Percentiles rank a stretch among this genome's conserved stretches.
phyloP scores from a whole-genome alignment of 176 grass and related monocot genomes.

The Tuctoria greenei region DNA sequence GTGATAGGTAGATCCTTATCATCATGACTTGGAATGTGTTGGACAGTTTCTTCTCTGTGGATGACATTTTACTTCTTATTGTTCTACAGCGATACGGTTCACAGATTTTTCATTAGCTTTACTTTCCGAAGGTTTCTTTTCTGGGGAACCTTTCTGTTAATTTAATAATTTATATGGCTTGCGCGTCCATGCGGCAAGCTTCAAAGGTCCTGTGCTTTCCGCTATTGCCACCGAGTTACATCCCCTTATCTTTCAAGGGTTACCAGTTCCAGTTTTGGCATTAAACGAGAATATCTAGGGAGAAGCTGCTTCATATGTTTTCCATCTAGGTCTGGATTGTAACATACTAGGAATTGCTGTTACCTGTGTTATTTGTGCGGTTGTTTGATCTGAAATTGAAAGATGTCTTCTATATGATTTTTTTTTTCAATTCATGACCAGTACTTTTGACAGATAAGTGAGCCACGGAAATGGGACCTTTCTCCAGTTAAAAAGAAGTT shows the following conservation, averaged over 20 bases:
- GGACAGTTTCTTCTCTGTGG: background rate
- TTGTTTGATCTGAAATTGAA: conserved; percentile 30
- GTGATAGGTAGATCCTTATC: background rate
- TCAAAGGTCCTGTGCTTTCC: conserved; percentile 11
- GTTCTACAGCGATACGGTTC: background rate
- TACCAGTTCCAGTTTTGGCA: background rate
- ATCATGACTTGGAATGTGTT: background rate
- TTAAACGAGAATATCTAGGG: conserved; percentile 1
- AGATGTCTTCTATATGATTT: background rate
- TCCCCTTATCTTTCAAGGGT: background rate
- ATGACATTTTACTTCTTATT: background rate
- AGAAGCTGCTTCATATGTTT: conserved; percentile 7
- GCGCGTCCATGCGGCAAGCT: background rate
- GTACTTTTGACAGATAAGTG: conserved; percentile 68
- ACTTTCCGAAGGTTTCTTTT: background rate
- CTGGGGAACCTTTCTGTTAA: background rate
- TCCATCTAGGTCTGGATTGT: conserved; percentile 1
- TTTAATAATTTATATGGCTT: conserved; percentile 16
- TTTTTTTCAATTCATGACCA: conserved; percentile 34
- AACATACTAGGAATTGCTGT: background rate
- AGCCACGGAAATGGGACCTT: conserved; percentile 79
- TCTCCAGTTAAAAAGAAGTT: conserved; percentile 69
- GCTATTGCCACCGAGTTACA: background rate
- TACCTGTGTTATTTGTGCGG: background rate
- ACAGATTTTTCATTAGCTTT: background rate